A percentile compares a stretch with the other conserved stretches of the same genome.
Conservation (phyloP, 345 rosid species). For the Citropsis articulata region DNA sequence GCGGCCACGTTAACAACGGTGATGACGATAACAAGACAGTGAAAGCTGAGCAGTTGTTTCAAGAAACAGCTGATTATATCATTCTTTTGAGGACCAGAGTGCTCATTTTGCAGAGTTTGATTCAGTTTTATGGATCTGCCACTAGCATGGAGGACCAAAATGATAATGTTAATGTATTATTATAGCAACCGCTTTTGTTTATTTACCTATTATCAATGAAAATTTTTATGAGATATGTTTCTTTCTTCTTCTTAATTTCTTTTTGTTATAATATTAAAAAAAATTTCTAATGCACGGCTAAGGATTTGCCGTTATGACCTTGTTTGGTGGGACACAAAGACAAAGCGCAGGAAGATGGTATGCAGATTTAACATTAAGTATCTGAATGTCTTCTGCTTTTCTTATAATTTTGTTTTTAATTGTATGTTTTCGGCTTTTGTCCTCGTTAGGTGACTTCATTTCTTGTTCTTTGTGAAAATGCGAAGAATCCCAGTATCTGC, state of each 20-base stretch:
- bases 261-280: too few relatives aligned
- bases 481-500: not conserved
- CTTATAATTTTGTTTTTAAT: too few relatives aligned
- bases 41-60: conserved; percentile 55
- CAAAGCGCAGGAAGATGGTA: conserved; percentile 9
- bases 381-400: not conserved
- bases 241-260: not conserved
- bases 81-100: conserved; percentile 63
- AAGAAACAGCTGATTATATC: conserved; percentile 84
- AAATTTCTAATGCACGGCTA: not conserved
- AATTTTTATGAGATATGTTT: not conserved
- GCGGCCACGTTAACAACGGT: not conserved
- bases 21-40: conserved; percentile 13
- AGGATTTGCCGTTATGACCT: not conserved
- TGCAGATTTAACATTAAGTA: not conserved
- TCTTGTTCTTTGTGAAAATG: not conserved
- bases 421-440: not conserved
- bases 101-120: conserved; percentile 55
- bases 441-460: not conserved
- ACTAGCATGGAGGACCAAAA: conserved; percentile 5
- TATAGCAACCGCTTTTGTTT: conserved; percentile 1
- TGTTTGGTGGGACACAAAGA: conserved; percentile 16
- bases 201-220: not conserved
- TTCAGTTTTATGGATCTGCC: conserved; percentile 59
- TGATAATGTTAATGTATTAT: conserved; percentile 24